Evolutionary conservation across 805 yeast genomes (phyloP), one percentile per base, ranked within the genome.

Genomic region (Saturnispora kantuleensis): DNA sequence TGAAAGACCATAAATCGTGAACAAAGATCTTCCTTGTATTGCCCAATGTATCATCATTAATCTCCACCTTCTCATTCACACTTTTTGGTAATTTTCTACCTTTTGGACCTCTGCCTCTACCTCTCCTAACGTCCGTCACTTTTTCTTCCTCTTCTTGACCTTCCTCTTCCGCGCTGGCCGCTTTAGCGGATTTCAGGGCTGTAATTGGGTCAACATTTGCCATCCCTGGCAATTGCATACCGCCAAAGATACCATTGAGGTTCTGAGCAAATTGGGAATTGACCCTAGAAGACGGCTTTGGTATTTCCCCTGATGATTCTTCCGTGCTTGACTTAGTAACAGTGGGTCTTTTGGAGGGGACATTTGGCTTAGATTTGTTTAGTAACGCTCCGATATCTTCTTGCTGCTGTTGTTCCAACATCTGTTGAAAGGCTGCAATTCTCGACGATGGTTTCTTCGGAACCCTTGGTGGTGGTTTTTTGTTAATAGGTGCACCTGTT

Each of bases 351-450:
- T 45, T 43, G 1, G 38, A 28, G 31, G 63, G 62, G 10, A 53
- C 28, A 8, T 49, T 38, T 1, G 63, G 64, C 18, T 44, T 49
- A 4, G 50, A 33, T 26, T 46, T 51, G 6, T 38, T 18, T 13
- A 59, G n/a, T 10, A 53, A 13, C 9, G 18, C 18, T 2, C 54
- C 58, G 38, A 52, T 32, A 36, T 68, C 68, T 45, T 67, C 62
- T 31, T 61, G 57, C 54, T 74, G 79, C 49, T 70, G 72, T 48
- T 69, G 68, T 41, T 74, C 74, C 44, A 84, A 67, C 82, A 81
- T 77, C 55, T 81, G 83, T 56, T 84, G 94, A 59, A 84, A 84
- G 0, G 88, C 88, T 1, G 89, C 88, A 48, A 84, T 84, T 50
- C 72, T 81, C 1, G 87, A 79, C 0, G 90, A 82, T 13, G 86